Conservation (phyloP, 495 filamentous ascomycete genomes). For the Hypoxylon rickii region DNA sequence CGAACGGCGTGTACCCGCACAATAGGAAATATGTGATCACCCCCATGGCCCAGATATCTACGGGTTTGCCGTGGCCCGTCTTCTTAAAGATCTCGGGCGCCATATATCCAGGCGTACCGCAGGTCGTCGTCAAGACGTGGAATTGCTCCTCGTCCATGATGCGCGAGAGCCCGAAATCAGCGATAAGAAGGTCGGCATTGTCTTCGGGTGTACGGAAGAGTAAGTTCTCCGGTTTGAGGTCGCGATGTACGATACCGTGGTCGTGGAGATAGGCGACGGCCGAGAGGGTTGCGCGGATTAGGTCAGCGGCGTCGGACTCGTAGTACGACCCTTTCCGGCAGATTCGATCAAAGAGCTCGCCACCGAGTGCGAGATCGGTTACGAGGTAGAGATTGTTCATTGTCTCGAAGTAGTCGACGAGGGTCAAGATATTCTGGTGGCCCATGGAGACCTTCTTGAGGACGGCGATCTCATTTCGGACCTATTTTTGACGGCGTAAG, state of each 20-base stretch:
- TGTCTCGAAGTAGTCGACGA: conserved; percentile 99
- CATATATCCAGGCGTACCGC: conserved; percentile 97
- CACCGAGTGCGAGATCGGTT: conserved; percentile 93
- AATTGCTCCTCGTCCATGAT: conserved; percentile 99
- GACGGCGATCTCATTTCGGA: conserved; percentile 97
- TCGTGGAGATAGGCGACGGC: conserved; percentile 99
- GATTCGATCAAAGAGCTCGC: conserved; percentile 97
- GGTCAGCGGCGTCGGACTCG: conserved; percentile 93
- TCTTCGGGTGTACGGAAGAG: conserved; percentile 81
- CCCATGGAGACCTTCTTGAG: conserved; percentile 97
- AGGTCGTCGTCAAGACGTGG: conserved; percentile 95
- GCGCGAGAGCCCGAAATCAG: conserved; percentile 89
- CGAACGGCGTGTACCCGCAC: conserved; percentile 97
- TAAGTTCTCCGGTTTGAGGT: conserved; percentile 76
- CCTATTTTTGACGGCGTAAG: conserved; percentile 58
- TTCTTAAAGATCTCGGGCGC: conserved; percentile 93
- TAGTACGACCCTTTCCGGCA: conserved; percentile 98
- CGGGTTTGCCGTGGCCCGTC: conserved; percentile 84
- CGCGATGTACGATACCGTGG: conserved; percentile 95
- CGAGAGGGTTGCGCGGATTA: conserved; percentile 91
- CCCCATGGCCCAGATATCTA: conserved; percentile 96
- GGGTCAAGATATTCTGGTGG: conserved; percentile 94
- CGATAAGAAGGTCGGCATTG: conserved; percentile 88
- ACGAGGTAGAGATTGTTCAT: conserved; percentile 99
- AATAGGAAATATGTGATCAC: conserved; percentile 98